Evolutionary conservation across 2,329 filamentous ascomycete genomes (phyloP).

Genomic region (Whalleya microplaca): DNA sequence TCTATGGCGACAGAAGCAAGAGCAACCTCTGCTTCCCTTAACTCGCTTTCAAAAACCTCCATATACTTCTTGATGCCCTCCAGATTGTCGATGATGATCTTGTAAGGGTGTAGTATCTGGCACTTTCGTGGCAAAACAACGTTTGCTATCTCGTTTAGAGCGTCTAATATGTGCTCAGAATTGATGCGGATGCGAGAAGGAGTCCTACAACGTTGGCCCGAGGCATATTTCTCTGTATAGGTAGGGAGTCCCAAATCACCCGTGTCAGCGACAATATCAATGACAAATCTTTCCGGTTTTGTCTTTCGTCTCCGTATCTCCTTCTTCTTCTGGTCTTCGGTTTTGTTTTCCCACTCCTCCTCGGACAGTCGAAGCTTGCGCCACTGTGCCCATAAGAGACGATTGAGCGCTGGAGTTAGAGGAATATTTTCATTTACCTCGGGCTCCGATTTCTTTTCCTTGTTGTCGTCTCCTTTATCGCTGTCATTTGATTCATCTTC

Average conservation of each 20-base stretch:
- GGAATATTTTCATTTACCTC: constrained; percentile 3
- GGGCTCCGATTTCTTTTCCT: too few relatives aligned
- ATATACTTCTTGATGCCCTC: not conserved
- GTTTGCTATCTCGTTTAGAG: constrained; percentile 5
- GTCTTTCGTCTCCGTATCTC: not conserved
- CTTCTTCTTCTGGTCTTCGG: constrained; percentile 5
- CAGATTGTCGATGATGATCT: constrained; percentile 17
- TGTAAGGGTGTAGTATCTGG: constrained; percentile 17
- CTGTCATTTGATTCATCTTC: not conserved
- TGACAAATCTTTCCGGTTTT: not conserved
- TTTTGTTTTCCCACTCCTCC: constrained; percentile 5
- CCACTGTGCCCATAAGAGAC: constrained; percentile 14
- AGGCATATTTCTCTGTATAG: constrained; percentile 1
- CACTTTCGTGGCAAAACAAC: constrained; percentile 7
- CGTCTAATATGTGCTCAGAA: constrained; percentile 11
- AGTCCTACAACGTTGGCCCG: not conserved
- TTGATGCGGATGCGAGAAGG: constrained; percentile 17
- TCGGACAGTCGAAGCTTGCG: constrained; percentile 13
- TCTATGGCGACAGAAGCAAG: too few relatives aligned
- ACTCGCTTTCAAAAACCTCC: constrained; percentile 4
- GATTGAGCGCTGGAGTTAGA: constrained; percentile 4
- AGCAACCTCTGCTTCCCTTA: not conserved
- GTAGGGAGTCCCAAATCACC: constrained; percentile 1
- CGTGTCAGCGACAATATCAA: constrained; percentile 2
- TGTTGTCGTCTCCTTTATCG: not conserved